These are phyloP conservation scores for Naganishia liquefaciens DNA, from an alignment of 1,284 basidiomycete species.

Conservation along the genomic window DNA sequence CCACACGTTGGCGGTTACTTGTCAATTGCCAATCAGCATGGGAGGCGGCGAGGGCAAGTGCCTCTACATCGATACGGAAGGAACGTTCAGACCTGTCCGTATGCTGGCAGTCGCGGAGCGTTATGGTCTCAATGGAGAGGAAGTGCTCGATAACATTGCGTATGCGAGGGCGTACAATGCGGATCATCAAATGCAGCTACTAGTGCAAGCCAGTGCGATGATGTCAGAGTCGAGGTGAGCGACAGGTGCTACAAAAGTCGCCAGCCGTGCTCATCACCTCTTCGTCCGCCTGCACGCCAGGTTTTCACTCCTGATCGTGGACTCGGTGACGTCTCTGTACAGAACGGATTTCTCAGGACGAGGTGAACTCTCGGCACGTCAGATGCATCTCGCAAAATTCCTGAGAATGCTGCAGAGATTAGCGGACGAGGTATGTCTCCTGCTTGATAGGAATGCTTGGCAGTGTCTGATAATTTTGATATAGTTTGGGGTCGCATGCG, in stretches of 20 bases:
- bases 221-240: slow-evolving; percentile 91
- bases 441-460: neutral
- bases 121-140: slow-evolving; percentile 92
- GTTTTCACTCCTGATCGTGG: slow-evolving; percentile 94
- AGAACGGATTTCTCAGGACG: slow-evolving; percentile 95
- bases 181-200: slow-evolving; percentile 89
- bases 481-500: slow-evolving; percentile 95
- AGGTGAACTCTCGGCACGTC: slow-evolving; percentile 91
- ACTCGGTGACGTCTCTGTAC: slow-evolving; percentile 94
- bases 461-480: slow-evolving; percentile 32
- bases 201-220: slow-evolving; percentile 89
- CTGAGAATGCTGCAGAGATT: slow-evolving; percentile 86
- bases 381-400: slow-evolving; percentile 97
- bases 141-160: slow-evolving; percentile 97
- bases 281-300: slow-evolving; percentile 58
- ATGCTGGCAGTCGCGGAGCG: slow-evolving; percentile 92
- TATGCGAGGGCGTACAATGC: slow-evolving; percentile 99
- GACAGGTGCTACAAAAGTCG: neutral
- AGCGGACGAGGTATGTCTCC: slow-evolving; percentile 79
- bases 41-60: slow-evolving; percentile 99
- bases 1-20: slow-evolving; percentile 96
- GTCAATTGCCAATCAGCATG: slow-evolving; percentile 93
- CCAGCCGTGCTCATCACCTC: neutral
- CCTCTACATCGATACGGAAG: slow-evolving; percentile 98
- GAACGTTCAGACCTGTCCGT: slow-evolving; percentile 95